These are phyloP conservation scores for Fistulifera pelliculosa DNA, from an alignment of 108 stramenopile genomes.

Conservation along the genomic window DNA sequence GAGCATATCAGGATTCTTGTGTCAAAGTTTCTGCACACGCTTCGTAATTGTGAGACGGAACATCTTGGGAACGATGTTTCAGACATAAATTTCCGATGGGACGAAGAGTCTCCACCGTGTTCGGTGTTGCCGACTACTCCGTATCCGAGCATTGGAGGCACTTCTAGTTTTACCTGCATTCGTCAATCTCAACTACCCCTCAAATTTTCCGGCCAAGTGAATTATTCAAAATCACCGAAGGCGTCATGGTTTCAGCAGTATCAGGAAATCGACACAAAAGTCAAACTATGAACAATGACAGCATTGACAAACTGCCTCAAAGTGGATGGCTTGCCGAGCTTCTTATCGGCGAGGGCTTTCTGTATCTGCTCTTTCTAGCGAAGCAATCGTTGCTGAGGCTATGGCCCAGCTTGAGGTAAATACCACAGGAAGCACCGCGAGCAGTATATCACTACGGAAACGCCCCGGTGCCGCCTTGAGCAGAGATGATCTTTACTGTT, in stretches of 20 bases:
- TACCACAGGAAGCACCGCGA: background rate
- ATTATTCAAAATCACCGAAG: background rate
- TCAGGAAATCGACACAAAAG: slow-evolving; percentile 4
- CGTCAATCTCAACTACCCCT: slow-evolving; percentile 58
- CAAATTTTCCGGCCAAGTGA: slow-evolving; percentile 22
- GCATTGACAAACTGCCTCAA: slow-evolving; percentile 31
- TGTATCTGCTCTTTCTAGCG: slow-evolving; percentile 61
- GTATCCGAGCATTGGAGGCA: slow-evolving; percentile 61
- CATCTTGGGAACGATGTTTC: slow-evolving; percentile 9
- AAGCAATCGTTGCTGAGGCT: slow-evolving; percentile 57
- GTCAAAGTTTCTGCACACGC: slow-evolving; percentile 37
- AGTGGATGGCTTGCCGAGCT: slow-evolving; percentile 69
- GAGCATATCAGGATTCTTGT: slow-evolving; percentile 49
- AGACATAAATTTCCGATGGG: slow-evolving; percentile 22
- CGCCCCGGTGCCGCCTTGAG: slow-evolving; percentile 24
- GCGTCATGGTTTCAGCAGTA: background rate
- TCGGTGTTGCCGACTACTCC: slow-evolving; percentile 54
- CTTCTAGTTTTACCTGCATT: slow-evolving; percentile 60
- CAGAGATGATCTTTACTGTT: slow-evolving; percentile 58
- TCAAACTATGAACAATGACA: slow-evolving; percentile 5
- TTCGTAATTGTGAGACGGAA: slow-evolving; percentile 47
- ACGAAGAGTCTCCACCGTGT: slow-evolving; percentile 18
- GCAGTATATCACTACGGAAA: slow-evolving; percentile 12
- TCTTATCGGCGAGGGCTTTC: slow-evolving; percentile 60
- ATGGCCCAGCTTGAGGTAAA: slow-evolving; percentile 37